Evolutionary conservation across 345 rosid species (phyloP).

Genomic region (Brassica nigra): DNA sequence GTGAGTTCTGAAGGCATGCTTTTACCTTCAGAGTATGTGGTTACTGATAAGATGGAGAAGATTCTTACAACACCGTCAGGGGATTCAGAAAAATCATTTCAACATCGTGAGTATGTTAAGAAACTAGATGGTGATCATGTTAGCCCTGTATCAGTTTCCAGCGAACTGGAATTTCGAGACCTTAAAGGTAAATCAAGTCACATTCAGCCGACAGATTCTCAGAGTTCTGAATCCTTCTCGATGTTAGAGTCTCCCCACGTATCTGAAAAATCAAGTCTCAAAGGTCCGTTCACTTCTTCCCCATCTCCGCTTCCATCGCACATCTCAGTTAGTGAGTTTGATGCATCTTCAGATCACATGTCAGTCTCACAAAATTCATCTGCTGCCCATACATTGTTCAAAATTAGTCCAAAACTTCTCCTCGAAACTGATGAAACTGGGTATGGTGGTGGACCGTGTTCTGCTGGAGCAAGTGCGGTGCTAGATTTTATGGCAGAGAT

Average conservation of each 20-base stretch:
- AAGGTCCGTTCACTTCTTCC: slow-evolving; percentile 52
- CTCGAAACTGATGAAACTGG: slow-evolving; percentile 90
- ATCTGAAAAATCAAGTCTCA: slow-evolving; percentile 78
- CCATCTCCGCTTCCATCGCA: slow-evolving; percentile 63
- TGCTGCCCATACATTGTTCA: slow-evolving; percentile 51
- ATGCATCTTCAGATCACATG: slow-evolving; percentile 68
- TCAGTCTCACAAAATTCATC: slow-evolving; percentile 56
- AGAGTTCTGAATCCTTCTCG: slow-evolving; percentile 60
- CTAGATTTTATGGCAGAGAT: slow-evolving; percentile 96
- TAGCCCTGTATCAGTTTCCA: slow-evolving; percentile 57
- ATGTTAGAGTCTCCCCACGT: slow-evolving; percentile 68
- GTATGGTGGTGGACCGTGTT: slow-evolving; percentile 98
- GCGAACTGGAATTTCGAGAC: slow-evolving; percentile 49
- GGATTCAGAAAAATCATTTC: slow-evolving; percentile 51
- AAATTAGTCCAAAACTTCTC: slow-evolving; percentile 69
- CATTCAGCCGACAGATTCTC: slow-evolving; percentile 60
- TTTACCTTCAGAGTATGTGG: slow-evolving; percentile 45
- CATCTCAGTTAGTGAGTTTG: slow-evolving; percentile 61
- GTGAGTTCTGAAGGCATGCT: slow-evolving; percentile 77
- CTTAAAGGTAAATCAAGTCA: slow-evolving; percentile 43
- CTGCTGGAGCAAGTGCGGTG: slow-evolving; percentile 95
- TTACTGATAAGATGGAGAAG: slow-evolving; percentile 52
- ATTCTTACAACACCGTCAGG: slow-evolving; percentile 44
- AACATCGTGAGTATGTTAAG: slow-evolving; percentile 51
- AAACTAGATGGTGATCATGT: slow-evolving; percentile 48